These are phyloP conservation scores for Venturia carpophila DNA, from an alignment of 2,329 filamentous ascomycete genomes.

Conservation along the genomic window DNA sequence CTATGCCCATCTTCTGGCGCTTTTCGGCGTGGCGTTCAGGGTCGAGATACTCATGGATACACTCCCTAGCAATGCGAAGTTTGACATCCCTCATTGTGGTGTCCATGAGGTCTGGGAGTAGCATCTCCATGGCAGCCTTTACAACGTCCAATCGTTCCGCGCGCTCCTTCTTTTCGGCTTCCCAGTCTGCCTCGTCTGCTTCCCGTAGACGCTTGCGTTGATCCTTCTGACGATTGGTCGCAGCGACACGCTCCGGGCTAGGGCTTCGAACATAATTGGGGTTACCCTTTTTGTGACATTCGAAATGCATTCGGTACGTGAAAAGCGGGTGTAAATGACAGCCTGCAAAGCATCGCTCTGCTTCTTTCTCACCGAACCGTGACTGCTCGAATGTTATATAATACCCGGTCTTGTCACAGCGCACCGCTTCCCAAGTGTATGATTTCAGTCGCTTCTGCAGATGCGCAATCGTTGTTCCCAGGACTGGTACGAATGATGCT, in stretches of 20 bases:
- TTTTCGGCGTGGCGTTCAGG: constrained; percentile 74
- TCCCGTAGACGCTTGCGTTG: constrained; percentile 58
- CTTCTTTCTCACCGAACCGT: constrained; percentile 66
- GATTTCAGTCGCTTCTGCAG: constrained; percentile 82
- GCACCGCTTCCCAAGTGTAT: constrained; percentile 72
- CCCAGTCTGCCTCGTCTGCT: constrained; percentile 73
- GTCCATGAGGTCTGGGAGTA: constrained; percentile 73
- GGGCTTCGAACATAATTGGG: constrained; percentile 52
- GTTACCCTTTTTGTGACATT: constrained; percentile 63
- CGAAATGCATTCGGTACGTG: constrained; percentile 89
- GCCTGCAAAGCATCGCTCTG: constrained; percentile 68
- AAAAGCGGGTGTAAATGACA: constrained; percentile 81
- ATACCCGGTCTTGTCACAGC: constrained; percentile 79
- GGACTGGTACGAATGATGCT: constrained; percentile 77
- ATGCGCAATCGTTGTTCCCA: constrained; percentile 78
- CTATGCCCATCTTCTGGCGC: constrained; percentile 68
- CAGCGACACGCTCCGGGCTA: constrained; percentile 43
- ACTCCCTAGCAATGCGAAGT: constrained; percentile 73
- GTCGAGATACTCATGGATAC: constrained; percentile 73
- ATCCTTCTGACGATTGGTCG: constrained; percentile 49
- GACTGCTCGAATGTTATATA: constrained; percentile 85
- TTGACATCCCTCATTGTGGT: constrained; percentile 86
- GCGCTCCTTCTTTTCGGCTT: constrained; percentile 82
- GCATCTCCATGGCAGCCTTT: constrained; percentile 67
- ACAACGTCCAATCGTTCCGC: constrained; percentile 89